A percentile compares a stretch with the other conserved stretches of the same genome.
Evolutionary conservation across 2,329 filamentous ascomycete species (phyloP).

Genomic region (Didymella segeticola): DNA sequence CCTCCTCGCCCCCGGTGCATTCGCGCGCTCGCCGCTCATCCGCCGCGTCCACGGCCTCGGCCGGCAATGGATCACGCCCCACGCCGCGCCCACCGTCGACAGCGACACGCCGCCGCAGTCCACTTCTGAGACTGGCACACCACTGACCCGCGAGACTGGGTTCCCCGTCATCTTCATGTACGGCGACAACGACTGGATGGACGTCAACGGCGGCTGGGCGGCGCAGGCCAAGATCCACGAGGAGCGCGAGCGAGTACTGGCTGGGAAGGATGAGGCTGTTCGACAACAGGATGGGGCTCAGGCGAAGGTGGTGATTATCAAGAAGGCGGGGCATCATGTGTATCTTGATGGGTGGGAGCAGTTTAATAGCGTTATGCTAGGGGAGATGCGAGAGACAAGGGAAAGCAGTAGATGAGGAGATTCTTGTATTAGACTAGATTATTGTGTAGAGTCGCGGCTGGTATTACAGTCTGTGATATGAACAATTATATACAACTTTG

Average conservation of each 20-base stretch:
- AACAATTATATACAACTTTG: too few relatives aligned
- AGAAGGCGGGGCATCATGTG: conserved; percentile 73
- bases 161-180: conserved; percentile 93
- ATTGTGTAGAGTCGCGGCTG: too few relatives aligned
- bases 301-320: conserved; percentile 81
- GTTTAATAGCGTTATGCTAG: conserved; percentile 69
- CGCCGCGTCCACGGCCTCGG: conserved; percentile 86
- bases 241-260: conserved; percentile 66
- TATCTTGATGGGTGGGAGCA: conserved; percentile 75
- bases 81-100: conserved; percentile 35
- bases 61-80: conserved; percentile 63
- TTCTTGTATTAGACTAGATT: too few relatives aligned
- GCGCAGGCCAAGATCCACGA: conserved; percentile 80
- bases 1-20: conserved; percentile 90
- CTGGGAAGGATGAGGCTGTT: conserved; percentile 71
- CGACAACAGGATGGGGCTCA: conserved; percentile 75
- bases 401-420: too few relatives aligned
- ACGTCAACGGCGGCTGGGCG: conserved; percentile 82
- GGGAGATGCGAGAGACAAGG: conserved; percentile 71
- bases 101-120: conserved; percentile 30
- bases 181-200: conserved; percentile 99
- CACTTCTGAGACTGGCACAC: neutral
- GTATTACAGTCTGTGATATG: too few relatives aligned
- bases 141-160: conserved; percentile 65
- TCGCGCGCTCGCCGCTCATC: conserved; percentile 86